phyloP scores from a whole-genome alignment of 768 basidiomycete genomes.

The Psilocybe subaeruginosa region DNA sequence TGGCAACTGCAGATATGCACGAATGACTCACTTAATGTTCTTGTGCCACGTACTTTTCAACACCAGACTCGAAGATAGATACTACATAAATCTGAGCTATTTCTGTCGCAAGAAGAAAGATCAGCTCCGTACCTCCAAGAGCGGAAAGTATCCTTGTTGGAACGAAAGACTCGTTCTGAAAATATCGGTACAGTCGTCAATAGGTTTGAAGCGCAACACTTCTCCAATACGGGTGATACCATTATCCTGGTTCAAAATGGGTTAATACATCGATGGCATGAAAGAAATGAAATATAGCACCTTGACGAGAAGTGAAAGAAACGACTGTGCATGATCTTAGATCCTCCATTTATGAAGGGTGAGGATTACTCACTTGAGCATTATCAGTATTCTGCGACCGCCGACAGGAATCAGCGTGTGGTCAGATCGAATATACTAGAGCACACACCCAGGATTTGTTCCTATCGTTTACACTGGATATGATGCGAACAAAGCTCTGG shows the following conservation, averaged over 20 bases:
- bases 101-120: not conserved
- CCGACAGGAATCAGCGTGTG: not conserved
- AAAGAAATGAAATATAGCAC: not conserved
- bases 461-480: slow-evolving; percentile 38
- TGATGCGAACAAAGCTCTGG: slow-evolving; percentile 42
- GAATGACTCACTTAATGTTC: slow-evolving; percentile 44
- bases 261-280: not conserved
- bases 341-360: not conserved
- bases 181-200: slow-evolving; percentile 35
- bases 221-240: slow-evolving; percentile 51
- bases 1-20: not conserved
- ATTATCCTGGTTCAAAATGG: slow-evolving; percentile 39
- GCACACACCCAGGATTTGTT: slow-evolving; percentile 44
- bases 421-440: not conserved
- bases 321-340: not conserved
- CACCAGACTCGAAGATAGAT: slow-evolving; percentile 59
- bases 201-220: slow-evolving; percentile 45
- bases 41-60: slow-evolving; percentile 56
- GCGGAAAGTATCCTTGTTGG: slow-evolving; percentile 55
- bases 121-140: slow-evolving; percentile 44
- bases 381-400: not conserved
- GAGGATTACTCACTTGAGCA: not conserved
- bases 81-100: slow-evolving; percentile 35
- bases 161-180: slow-evolving; percentile 34
- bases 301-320: not conserved